Percentiles rank a stretch among this genome's conserved stretches.
Conservation (phyloP, 1,284 basidiomycete genomes). For the Ceratobasidium papillatum region DNA sequence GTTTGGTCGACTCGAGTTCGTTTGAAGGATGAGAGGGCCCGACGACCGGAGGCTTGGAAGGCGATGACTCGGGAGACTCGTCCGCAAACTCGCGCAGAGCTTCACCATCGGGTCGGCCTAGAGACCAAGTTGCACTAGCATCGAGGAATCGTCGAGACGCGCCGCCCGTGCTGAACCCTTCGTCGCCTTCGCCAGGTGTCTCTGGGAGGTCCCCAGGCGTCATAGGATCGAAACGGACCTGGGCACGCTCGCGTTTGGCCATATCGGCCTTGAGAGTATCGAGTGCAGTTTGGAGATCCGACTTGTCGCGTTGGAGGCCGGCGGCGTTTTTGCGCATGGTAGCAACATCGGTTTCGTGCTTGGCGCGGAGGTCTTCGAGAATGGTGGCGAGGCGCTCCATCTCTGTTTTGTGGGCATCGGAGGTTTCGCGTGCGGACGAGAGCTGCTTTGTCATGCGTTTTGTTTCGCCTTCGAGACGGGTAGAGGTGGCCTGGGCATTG, state of each 20-base stretch:
- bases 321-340: slow-evolving; percentile 88
- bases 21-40: slow-evolving; percentile 76
- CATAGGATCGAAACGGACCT: slow-evolving; percentile 69
- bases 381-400: slow-evolving; percentile 74
- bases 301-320: slow-evolving; percentile 88
- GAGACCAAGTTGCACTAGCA: slow-evolving; percentile 64
- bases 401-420: slow-evolving; percentile 88
- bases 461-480: slow-evolving; percentile 83
- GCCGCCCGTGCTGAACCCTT: slow-evolving; percentile 67
- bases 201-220: slow-evolving; percentile 64
- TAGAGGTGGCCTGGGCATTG: slow-evolving; percentile 70
- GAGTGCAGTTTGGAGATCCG: slow-evolving; percentile 84
- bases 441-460: slow-evolving; percentile 82
- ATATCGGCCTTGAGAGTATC: slow-evolving; percentile 77
- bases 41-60: slow-evolving; percentile 60
- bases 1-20: slow-evolving; percentile 80
- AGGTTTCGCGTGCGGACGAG: slow-evolving; percentile 74
- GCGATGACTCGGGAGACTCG: slow-evolving; percentile 72
- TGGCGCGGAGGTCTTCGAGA: slow-evolving; percentile 80
- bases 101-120: slow-evolving; percentile 54
- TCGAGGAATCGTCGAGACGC: slow-evolving; percentile 71
- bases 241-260: slow-evolving; percentile 65
- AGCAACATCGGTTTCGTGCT: slow-evolving; percentile 93
- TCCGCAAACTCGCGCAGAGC: slow-evolving; percentile 64
- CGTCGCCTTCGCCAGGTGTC: slow-evolving; percentile 63